Evolutionary conservation across 768 basidiomycete species (phyloP), one percentile per base, ranked within the genome.

Genomic region (Phanerochaete sordida): DNA sequence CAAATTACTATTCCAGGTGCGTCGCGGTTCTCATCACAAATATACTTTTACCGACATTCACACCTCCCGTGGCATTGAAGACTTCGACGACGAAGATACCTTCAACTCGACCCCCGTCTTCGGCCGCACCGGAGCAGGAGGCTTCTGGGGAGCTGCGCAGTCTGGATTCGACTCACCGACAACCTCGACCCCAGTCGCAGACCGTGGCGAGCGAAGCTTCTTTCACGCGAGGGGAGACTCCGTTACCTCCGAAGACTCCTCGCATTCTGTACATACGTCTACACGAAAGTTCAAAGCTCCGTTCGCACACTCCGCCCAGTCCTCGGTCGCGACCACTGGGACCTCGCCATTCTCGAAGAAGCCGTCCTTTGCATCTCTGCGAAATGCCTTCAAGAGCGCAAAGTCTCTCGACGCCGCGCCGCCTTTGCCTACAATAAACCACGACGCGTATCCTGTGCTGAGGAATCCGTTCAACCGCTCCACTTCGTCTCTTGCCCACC

Each of bases 401-500:
- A 90, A 81, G 67, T 78, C 73, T 56, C 76, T 71, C 52, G 84
- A 87, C n/a, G 61, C 61, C 27, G 70, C 71, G 9, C 76, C 86
- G 6, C 92, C 91, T n/a, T 77, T 93, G 56, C 92, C 91, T 15
- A 75, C 77, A 35, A 72, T 92, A 30, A 90, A 92, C 57, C 77
- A 84, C 54, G 80, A 87, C 53, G 80, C 78, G 3, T 87, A 91
- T 68, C 87, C 88, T 21, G 84, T 82, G 37, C 74, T 92, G 64
- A 90, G 87, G 74, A 90, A 90, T 69, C 89, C 90, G 0, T 93
- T 92, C 74, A 89, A 88, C 70, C 86, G 87, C 39, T 91, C 90
- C 6, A 89, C 83, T 0, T 91, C 90, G 1, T 91, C 91, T 1
- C 79, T 91, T 37, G 86, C 71, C 62, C 72, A 85, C 57, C 71